phyloP scores from a whole-genome alignment of 2,329 filamentous ascomycete species.

The Tolypocladium tropicale region DNA sequence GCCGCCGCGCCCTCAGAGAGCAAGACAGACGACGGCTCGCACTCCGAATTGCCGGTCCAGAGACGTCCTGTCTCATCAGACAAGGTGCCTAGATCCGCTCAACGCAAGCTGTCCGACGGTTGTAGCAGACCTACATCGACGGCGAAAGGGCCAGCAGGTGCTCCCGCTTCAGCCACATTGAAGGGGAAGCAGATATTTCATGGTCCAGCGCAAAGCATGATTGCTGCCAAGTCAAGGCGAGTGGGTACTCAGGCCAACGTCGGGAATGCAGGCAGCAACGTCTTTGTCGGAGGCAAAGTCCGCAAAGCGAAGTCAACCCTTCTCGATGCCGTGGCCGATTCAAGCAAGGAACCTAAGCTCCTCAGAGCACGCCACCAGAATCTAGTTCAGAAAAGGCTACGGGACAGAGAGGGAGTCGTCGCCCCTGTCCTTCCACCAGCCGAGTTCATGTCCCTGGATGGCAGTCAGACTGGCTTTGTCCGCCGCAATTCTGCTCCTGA shows the following conservation, averaged over 20 bases:
- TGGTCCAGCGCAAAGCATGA: not conserved
- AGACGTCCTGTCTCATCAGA: not conserved
- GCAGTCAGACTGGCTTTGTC: not conserved
- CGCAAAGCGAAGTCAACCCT: conserved; percentile 25
- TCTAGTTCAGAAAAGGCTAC: conserved; percentile 29
- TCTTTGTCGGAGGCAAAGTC: conserved; percentile 34
- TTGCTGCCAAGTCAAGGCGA: not conserved
- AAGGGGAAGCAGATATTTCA: not conserved
- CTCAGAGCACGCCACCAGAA: conserved; percentile 27
- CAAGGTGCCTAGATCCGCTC: not conserved
- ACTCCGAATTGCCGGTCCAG: not conserved
- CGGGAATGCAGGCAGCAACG: conserved; percentile 19
- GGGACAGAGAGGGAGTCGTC: conserved; percentile 30
- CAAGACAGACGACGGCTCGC: not conserved
- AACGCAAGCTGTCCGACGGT: no score
- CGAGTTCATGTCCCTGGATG: conserved; percentile 18
- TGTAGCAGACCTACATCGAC: not conserved
- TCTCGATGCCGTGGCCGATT: conserved; percentile 28
- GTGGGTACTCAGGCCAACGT: not conserved
- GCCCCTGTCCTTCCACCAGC: conserved; percentile 24
- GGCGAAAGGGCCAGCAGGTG: no score
- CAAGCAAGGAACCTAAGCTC: conserved; percentile 27
- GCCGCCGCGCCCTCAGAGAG: not conserved
- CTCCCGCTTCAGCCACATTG: not conserved
- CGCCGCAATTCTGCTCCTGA: not conserved